Percentiles rank a stretch among this genome's conserved stretches.
These are phyloP conservation scores for Gelatoporia subvermispora DNA, from an alignment of 768 basidiomycete genomes.

Conservation along the genomic window DNA sequence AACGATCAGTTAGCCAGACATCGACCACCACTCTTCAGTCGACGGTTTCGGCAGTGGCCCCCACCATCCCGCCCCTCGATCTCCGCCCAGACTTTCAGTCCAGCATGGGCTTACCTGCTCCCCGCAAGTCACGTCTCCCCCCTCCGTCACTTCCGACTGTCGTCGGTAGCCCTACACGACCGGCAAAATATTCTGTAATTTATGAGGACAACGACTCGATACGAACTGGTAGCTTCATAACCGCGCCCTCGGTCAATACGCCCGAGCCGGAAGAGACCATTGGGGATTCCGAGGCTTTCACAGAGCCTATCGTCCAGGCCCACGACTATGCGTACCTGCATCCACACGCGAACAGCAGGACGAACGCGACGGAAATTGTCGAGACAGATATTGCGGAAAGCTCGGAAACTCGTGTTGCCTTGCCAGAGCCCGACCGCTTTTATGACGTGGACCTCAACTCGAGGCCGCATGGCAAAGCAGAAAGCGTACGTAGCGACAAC, in stretches of 20 bases:
- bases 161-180: conserved; percentile 13
- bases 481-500: too few relatives aligned
- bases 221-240: conserved; percentile 29
- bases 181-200: conserved; percentile 25
- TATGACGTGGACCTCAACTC: conserved; percentile 7
- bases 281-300: conserved; percentile 3
- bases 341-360: not conserved
- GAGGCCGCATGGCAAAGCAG: not conserved
- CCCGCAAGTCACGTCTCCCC: conserved; percentile 19
- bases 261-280: conserved; percentile 9
- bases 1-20: conserved; percentile 59
- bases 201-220: conserved; percentile 25
- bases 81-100: conserved; percentile 46
- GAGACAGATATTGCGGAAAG: conserved; percentile 5
- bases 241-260: conserved; percentile 22
- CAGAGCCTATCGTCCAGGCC: conserved; percentile 4
- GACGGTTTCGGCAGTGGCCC: conserved; percentile 31
- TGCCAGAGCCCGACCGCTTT: conserved; percentile 10
- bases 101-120: conserved; percentile 13
- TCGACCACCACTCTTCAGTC: conserved; percentile 58
- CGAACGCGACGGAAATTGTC: conserved; percentile 2
- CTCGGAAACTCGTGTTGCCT: too few relatives aligned
- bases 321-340: conserved; percentile 10
- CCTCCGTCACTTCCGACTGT: conserved; percentile 18
- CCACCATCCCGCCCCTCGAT: conserved; percentile 57